Evolutionary conservation across 2,329 filamentous ascomycete species (phyloP), one percentile per base, ranked within the genome.

Genomic region (Fusarium sp.): DNA sequence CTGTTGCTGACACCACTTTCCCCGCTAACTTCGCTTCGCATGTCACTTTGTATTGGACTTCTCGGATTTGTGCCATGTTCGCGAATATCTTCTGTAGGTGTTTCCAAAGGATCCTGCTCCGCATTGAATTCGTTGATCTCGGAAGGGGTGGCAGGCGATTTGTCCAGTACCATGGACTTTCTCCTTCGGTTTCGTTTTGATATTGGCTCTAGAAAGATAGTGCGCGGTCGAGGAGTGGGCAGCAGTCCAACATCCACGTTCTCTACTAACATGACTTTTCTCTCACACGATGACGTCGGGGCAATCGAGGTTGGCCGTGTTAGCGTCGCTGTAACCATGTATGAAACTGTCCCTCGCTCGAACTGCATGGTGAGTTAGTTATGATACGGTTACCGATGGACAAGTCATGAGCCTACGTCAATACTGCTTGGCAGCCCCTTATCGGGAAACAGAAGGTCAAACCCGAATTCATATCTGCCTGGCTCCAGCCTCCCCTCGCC

Each of bases 341-440:
- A 99, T 21, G 92, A 91, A 74, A 99, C 93, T 3, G 93, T 94
- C 35, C 96, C 96, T 76, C 95, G 90, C 81, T 98, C 96, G 79
- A 99, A 99, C 94, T 98, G 79, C 28, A 26, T 39, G 35, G 12
- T 13, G 23, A 18, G 57, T 73, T 42, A 71, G 63, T 50, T 50
- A 62, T 60, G 38, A 20, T 18, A 37, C 20, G 26, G 16, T 15
- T 46, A 21, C 16, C 21, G 52, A 41, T 37, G 31, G 24, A 48
- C 29, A 42, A 21, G 43, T 9, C 18, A 31, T 46, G 21, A 47
- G 84, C 92, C 77, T 86, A 98, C 95, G 81, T 97, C 94, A 76
- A 99, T 95, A 78, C 95, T 98, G 80, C 93, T 97, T n/a, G 93
- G 93, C 61, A 96, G 81, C 8, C 86, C 87, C 72, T 89, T 87